Conservation (phyloP, 768 basidiomycete genomes). For the Boletus vermiculosoides region DNA sequence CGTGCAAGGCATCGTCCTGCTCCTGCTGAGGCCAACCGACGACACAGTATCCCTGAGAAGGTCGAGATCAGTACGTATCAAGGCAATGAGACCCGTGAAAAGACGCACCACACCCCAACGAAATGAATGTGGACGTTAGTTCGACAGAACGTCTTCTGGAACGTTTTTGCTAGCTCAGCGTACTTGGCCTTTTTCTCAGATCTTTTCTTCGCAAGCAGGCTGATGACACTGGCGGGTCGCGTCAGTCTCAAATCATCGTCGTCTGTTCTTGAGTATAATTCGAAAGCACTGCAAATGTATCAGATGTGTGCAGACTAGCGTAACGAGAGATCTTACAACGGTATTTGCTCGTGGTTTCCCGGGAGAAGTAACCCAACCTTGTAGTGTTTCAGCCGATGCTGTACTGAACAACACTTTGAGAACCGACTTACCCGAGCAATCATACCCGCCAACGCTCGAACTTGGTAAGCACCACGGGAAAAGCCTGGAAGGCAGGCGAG, state of each 20-base stretch:
- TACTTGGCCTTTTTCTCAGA: slow-evolving; percentile 15
- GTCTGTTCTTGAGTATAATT: slow-evolving; percentile 34
- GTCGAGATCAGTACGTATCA: neutral
- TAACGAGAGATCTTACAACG: slow-evolving; percentile 30
- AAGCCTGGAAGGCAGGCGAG: slow-evolving; percentile 34
- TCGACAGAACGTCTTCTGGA: slow-evolving; percentile 39
- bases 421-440: slow-evolving; percentile 35
- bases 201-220: slow-evolving; percentile 3
- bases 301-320: neutral
- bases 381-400: neutral
- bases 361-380: slow-evolving; percentile 43
- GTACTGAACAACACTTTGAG: accelerated
- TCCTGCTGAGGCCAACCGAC: slow-evolving; percentile 39
- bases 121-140: slow-evolving; percentile 40
- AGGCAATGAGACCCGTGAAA: neutral
- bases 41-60: slow-evolving; percentile 46
- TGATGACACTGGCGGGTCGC: slow-evolving; percentile 13
- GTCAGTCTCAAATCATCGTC: slow-evolving; percentile 14
- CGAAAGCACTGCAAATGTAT: slow-evolving; percentile 34
- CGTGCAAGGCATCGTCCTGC: slow-evolving; percentile 33
- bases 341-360: slow-evolving; percentile 42
- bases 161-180: slow-evolving; percentile 25
- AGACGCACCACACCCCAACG: slow-evolving; percentile 42
- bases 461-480: slow-evolving; percentile 50
- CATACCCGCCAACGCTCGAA: slow-evolving; percentile 44